phyloP scores from a whole-genome alignment of 768 basidiomycete species.

The Sarcodon aspratus region DNA sequence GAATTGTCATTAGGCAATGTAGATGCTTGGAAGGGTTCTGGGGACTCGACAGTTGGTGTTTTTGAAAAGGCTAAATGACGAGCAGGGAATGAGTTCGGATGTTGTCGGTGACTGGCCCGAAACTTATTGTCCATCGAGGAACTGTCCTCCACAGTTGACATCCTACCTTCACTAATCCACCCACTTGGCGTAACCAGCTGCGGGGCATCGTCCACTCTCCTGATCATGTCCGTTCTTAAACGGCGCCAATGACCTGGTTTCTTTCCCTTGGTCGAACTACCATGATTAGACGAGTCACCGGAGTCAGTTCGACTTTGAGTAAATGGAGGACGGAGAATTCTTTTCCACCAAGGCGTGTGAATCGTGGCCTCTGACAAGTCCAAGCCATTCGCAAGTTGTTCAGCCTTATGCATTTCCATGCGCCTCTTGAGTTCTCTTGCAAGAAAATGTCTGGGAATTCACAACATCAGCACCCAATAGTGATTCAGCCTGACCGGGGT shows the following conservation, averaged over 20 bases:
- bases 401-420: too few species aligned
- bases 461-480: too few species aligned
- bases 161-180: constrained; percentile 40
- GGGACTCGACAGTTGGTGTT: background rate
- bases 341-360: too few species aligned
- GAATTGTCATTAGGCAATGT: background rate
- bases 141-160: constrained; percentile 14
- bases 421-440: constrained; percentile 48
- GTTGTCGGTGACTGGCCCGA: constrained; percentile 7
- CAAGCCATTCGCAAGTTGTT: too few species aligned
- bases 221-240: constrained; percentile 67
- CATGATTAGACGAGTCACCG: constrained; percentile 1
- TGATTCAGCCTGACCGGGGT: background rate
- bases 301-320: background rate
- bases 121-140: constrained; percentile 5
- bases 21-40: background rate
- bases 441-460: constrained; percentile 49
- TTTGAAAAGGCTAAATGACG: background rate
- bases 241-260: constrained; percentile 1
- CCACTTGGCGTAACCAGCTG: constrained; percentile 68
- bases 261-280: background rate
- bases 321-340: background rate
- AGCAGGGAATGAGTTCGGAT: constrained; percentile 6
- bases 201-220: constrained; percentile 56
- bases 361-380: too few species aligned